Evolutionary conservation across 2,329 filamentous ascomycete genomes (phyloP).

Genomic region (Trichoderma oligosporum): DNA sequence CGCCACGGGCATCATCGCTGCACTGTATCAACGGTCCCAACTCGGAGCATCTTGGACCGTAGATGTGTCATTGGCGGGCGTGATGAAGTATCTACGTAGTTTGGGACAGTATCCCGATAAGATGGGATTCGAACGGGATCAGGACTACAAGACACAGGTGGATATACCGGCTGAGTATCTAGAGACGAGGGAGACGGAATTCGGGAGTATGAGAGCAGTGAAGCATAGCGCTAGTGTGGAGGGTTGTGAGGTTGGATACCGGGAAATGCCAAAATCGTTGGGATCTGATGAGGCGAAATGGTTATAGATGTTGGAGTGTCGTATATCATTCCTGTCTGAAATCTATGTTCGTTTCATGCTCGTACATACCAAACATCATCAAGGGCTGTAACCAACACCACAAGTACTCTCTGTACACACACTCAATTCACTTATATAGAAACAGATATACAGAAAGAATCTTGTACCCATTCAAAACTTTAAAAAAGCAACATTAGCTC

Average conservation of each 20-base stretch:
- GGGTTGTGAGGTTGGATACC: conserved; percentile 45
- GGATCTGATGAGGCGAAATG: conserved; percentile 46
- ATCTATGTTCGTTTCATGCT: too few relatives aligned
- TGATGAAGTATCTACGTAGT: conserved; percentile 53
- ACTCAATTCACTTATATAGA: too few relatives aligned
- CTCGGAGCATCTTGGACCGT: conserved; percentile 41
- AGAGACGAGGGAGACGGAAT: conserved; percentile 42
- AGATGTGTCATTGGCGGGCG: conserved; percentile 52
- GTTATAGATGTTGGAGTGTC: conserved; percentile 22
- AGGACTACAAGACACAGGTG: conserved; percentile 30
- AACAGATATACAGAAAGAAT: too few relatives aligned
- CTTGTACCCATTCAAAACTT: too few relatives aligned
- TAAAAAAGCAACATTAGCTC: too few relatives aligned
- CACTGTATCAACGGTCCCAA: conserved; percentile 43
- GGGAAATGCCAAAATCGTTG: conserved; percentile 47
- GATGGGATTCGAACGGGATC: conserved; percentile 41
- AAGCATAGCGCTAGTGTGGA: conserved; percentile 47
- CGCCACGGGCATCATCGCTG: conserved; percentile 49
- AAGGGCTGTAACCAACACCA: too few relatives aligned
- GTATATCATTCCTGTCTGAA: too few relatives aligned
- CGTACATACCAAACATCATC: too few relatives aligned
- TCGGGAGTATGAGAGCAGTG: conserved; percentile 46
- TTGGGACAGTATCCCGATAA: conserved; percentile 47
- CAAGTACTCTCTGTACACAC: too few relatives aligned
- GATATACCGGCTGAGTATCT: conserved; percentile 35